Evolutionary conservation across 331 rosid species (phyloP), one percentile per base, ranked within the genome.

Genomic region (Stylosanthes scabra): DNA sequence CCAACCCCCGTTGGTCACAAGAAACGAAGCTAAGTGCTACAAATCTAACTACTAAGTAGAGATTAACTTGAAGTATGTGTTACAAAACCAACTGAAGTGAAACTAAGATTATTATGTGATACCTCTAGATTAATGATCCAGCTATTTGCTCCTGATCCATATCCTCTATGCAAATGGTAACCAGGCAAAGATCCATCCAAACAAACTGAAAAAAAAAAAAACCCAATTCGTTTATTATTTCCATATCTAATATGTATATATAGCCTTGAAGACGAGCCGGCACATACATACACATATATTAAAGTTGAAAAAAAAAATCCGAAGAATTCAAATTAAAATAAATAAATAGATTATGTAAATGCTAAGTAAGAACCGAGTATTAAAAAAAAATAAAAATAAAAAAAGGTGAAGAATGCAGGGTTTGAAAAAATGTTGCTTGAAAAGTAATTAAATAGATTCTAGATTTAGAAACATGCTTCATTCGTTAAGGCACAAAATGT

Each of bases 61-160:
- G 29, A 16, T 27, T 9, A 51, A 66, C 25, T 44, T 27, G 15
- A 44, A 27, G 40, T 27, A 42, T 57, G 15, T 45, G 52, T 7
- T 68, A 45, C 11, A 47, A 14, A 78, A 51, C 51, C 56, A 54
- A 37, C 46, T 52, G 60, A 74, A 83, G 25, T 31, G 37, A 31
- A 31, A 20, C 25, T 20, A 20, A 64, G 72, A 54, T 15, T 61
- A 80, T 46, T 61, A 80, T 46, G 64, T 12, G 31, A 79, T 80
- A 93, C 99, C 97, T 94, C 99, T 84, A 91, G 83, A 70, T 91
- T 90, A 74, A 94, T 79, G 49, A 94, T 76, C 96, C 99, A 94
- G 75, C 87, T 89, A 82, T 86, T 86, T 74, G 95, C 89, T 74
- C 98, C 97, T 1, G 96, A 86, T 41, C 98, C 97, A 31, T 55